Conservation (phyloP, 2,329 filamentous ascomycete genomes). For the Trichoderma sp. region DNA sequence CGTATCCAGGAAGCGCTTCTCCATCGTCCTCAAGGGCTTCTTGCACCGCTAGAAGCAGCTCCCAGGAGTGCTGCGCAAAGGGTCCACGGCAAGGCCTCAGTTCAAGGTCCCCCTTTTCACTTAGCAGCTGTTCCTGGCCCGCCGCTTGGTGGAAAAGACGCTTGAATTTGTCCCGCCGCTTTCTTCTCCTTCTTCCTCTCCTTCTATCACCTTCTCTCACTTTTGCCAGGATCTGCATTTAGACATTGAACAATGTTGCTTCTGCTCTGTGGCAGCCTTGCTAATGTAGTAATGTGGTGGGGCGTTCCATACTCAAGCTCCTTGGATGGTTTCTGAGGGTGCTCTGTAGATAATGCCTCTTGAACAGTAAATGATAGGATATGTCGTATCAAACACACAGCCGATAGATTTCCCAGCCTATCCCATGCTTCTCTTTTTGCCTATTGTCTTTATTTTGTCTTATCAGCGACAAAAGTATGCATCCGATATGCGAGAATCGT, state of each 20-base stretch:
- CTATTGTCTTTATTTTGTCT: background rate
- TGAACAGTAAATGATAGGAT: background rate
- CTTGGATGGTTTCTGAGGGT: background rate
- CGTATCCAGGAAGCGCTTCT: background rate
- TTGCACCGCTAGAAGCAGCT: constrained; percentile 15
- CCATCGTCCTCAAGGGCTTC: background rate
- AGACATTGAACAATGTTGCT: background rate
- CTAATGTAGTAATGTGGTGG: background rate
- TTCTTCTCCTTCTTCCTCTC: background rate
- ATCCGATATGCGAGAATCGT: background rate
- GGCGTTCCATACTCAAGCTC: background rate
- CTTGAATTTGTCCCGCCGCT: background rate
- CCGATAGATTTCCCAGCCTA: background rate
- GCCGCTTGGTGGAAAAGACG: constrained; percentile 10
- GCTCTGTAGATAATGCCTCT: background rate
- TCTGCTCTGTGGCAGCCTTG: background rate
- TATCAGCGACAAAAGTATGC: background rate
- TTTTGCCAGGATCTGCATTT: constrained; percentile 3
- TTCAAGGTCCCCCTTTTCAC: background rate
- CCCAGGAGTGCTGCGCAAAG: constrained; percentile 18
- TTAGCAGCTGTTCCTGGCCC: background rate
- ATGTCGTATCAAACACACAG: background rate
- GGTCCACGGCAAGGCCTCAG: constrained; percentile 16
- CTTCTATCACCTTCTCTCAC: background rate
- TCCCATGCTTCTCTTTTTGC: background rate